Evolutionary conservation across 116 monocot genomes (phyloP).

Genomic region (Trichopus zeylanicus): DNA sequence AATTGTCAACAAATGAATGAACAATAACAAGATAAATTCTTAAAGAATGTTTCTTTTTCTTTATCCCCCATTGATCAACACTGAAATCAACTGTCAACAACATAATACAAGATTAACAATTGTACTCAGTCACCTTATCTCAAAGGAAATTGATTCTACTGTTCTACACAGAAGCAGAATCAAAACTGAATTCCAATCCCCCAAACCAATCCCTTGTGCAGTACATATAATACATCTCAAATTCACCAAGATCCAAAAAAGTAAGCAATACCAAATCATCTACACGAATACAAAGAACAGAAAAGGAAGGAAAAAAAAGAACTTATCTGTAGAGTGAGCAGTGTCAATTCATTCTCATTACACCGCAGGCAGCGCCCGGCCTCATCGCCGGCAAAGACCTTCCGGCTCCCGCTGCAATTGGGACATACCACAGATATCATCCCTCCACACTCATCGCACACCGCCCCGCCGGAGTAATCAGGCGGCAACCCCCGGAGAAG

Average conservation of each 20-base stretch:
- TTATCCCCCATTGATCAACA: too few species aligned
- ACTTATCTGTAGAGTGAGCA: slow-evolving; percentile 44
- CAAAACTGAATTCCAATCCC: too few species aligned
- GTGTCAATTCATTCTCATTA: slow-evolving; percentile 75
- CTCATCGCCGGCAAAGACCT: slow-evolving; percentile 22
- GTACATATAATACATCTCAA: not conserved
- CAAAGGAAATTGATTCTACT: too few species aligned
- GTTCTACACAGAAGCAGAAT: too few species aligned
- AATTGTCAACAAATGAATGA: too few species aligned
- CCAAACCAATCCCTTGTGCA: not conserved
- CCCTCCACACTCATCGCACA: slow-evolving; percentile 48
- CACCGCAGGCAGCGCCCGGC: slow-evolving; percentile 28
- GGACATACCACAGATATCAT: slow-evolving; percentile 41
- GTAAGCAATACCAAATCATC: not conserved
- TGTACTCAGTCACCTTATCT: too few species aligned
- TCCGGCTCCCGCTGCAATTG: slow-evolving; percentile 48
- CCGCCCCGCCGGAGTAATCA: slow-evolving; percentile 1
- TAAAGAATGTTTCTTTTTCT: too few species aligned
- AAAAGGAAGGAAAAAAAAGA: not conserved
- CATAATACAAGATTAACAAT: too few species aligned
- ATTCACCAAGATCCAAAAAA: too few species aligned
- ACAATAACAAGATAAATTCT: too few species aligned
- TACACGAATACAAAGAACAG: not conserved
- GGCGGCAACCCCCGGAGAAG: slow-evolving; percentile 25
- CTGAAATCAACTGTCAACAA: too few species aligned